Percentiles rank a stretch among this genome's conserved stretches.
phyloP scores from a whole-genome alignment of 225 moss, liverwort and hornwort species.

The Marchantia paleacea region DNA sequence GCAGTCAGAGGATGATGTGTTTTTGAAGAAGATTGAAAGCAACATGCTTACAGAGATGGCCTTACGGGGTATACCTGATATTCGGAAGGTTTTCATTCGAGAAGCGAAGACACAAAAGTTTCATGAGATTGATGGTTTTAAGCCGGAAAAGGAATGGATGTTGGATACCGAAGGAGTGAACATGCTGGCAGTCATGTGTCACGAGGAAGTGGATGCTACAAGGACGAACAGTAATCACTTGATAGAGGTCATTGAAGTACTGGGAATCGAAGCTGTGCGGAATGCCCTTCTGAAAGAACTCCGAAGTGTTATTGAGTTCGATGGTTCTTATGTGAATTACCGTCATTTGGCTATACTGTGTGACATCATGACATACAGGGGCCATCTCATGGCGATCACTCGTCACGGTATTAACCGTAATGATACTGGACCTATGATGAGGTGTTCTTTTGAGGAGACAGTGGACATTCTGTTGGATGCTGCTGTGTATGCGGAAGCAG shows the following conservation, averaged over 20 bases:
- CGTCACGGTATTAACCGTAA: conserved; percentile 97
- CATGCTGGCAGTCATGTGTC: conserved; percentile 99
- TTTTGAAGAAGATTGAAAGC: conserved; percentile 96
- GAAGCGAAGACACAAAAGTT: conserved; percentile 89
- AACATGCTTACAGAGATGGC: conserved; percentile 99
- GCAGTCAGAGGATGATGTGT: conserved; percentile 96
- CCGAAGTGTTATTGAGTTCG: conserved; percentile 89
- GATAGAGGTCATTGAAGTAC: conserved; percentile 97
- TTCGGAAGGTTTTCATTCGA: conserved; percentile 92
- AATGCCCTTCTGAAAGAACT: conserved; percentile 90
- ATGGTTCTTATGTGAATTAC: conserved; percentile 97
- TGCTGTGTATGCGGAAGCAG: conserved; percentile 94
- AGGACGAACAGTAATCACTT: conserved; percentile 98
- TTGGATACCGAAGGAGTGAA: conserved; percentile 98
- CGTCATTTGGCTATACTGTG: conserved; percentile 97
- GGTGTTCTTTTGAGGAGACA: conserved; percentile 98
- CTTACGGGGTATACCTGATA: conserved; percentile 86
- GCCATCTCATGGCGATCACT: conserved; percentile 98
- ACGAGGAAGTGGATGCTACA: conserved; percentile 94
- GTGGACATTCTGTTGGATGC: conserved; percentile 97
- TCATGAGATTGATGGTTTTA: conserved; percentile 78
- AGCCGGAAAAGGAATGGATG: conserved; percentile 95
- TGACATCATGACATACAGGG: conserved; percentile 98
- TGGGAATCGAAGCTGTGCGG: conserved; percentile 97
- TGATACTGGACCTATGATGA: conserved; percentile 99